Evolutionary conservation across 805 yeast species (phyloP).

Genomic region (Saccharomycopsis sp.): DNA sequence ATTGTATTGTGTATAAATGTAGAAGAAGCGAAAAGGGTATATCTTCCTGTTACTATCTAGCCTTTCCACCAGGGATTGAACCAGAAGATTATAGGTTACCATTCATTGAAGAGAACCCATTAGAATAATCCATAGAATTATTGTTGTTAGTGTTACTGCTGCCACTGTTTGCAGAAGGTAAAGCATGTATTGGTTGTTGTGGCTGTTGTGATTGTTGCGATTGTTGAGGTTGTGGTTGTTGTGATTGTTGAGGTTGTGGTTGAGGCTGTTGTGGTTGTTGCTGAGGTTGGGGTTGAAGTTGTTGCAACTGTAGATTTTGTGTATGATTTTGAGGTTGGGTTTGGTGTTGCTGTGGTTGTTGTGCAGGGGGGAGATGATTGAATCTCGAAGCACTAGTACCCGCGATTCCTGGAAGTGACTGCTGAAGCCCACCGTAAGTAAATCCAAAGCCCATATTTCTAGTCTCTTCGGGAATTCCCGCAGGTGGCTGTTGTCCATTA

Average conservation of each 20-base stretch:
- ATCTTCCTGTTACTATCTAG: neutral
- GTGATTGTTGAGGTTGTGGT: neutral
- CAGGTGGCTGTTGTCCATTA: neutral
- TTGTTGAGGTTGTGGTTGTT: neutral
- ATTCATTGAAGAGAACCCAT: neutral
- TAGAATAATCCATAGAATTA: neutral
- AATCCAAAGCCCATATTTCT: neutral
- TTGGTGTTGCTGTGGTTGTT: neutral
- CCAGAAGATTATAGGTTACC: neutral
- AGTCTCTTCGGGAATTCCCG: neutral
- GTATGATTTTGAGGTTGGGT: neutral
- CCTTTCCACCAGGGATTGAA: neutral
- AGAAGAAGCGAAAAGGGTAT: neutral
- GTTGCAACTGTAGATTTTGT: neutral
- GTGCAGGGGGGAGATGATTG: neutral
- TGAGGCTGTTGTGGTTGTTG: neutral
- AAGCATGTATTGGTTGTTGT: neutral
- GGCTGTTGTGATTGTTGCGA: neutral
- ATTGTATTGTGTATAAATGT: neutral
- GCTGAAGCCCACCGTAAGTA: neutral
- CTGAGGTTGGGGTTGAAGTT: neutral
- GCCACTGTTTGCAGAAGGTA: neutral
- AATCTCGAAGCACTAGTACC: neutral
- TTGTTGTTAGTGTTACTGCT: neutral
- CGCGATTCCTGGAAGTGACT: neutral